Evolutionary conservation across 345 rosid genomes (phyloP).

Genomic region (Bruguiera sexangula): DNA sequence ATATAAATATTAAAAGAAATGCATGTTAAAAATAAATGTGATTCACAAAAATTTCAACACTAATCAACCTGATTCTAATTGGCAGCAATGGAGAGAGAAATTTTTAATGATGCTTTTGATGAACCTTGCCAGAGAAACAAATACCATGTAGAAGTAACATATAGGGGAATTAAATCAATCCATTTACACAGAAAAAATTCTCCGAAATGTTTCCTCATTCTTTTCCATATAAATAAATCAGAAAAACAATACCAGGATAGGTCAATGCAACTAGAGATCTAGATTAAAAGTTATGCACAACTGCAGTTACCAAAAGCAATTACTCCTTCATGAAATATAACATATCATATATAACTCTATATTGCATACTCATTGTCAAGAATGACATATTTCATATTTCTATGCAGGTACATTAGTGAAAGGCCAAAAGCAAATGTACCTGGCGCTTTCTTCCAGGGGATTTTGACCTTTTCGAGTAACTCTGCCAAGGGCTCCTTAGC

Average conservation of each 20-base stretch:
- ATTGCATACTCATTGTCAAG: constrained; percentile 5
- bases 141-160: no score
- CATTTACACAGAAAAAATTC: no score
- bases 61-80: no score
- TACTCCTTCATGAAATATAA: no score
- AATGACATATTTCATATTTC: constrained; percentile 12
- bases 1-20: no score
- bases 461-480: constrained; percentile 47
- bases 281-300: neutral
- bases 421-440: constrained; percentile 53
- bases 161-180: no score
- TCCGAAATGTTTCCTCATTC: constrained; percentile 5
- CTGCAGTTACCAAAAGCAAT: no score
- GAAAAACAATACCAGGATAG: constrained; percentile 4
- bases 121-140: no score
- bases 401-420: constrained; percentile 8
- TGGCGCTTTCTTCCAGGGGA: constrained; percentile 74
- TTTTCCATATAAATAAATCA: neutral
- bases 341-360: constrained; percentile 10
- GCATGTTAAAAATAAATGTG: no score
- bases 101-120: no score
- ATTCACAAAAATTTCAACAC: no score
- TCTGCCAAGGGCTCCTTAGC: constrained; percentile 45
- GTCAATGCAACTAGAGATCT: neutral
- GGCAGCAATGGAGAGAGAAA: no score